Evolutionary conservation across 257 asterid species (phyloP).

Genomic region (Cruciata laevipes): DNA sequence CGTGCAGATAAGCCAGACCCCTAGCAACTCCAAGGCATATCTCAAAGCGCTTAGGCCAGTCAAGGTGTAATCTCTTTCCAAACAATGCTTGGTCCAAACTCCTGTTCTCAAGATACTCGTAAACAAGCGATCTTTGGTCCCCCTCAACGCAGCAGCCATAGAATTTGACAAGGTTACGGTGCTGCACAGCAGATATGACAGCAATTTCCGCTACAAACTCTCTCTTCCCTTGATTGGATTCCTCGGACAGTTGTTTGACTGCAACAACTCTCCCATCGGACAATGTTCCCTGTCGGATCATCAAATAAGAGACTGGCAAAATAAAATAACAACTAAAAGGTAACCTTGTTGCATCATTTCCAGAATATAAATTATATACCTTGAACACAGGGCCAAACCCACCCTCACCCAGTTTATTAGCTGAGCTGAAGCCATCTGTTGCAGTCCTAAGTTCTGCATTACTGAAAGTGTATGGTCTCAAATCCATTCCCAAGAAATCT

Average conservation of each 20-base stretch:
- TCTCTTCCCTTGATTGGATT: slow-evolving; percentile 77
- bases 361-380: slow-evolving; percentile 30
- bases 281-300: slow-evolving; percentile 55
- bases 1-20: slow-evolving; percentile 73
- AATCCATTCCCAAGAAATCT: slow-evolving; percentile 68
- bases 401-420: slow-evolving; percentile 88
- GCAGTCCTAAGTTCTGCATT: slow-evolving; percentile 64
- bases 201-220: slow-evolving; percentile 91
- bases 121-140: slow-evolving; percentile 57
- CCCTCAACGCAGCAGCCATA: slow-evolving; percentile 85
- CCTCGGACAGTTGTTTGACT: slow-evolving; percentile 73
- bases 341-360: background rate
- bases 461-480: slow-evolving; percentile 63
- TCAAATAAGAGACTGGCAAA: background rate
- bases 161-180: slow-evolving; percentile 76
- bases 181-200: slow-evolving; percentile 87
- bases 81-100: slow-evolving; percentile 67
- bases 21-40: slow-evolving; percentile 76
- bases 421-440: slow-evolving; percentile 55
- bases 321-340: background rate
- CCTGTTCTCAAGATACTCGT: slow-evolving; percentile 74
- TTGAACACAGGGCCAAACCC: slow-evolving; percentile 88
- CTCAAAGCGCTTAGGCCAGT: slow-evolving; percentile 62
- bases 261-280: slow-evolving; percentile 67
- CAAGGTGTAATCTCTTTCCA: slow-evolving; percentile 45